Base-by-base conservation (phyloP, 106 monocot genomes). In the Dactylorhiza incarnata region DNA sequence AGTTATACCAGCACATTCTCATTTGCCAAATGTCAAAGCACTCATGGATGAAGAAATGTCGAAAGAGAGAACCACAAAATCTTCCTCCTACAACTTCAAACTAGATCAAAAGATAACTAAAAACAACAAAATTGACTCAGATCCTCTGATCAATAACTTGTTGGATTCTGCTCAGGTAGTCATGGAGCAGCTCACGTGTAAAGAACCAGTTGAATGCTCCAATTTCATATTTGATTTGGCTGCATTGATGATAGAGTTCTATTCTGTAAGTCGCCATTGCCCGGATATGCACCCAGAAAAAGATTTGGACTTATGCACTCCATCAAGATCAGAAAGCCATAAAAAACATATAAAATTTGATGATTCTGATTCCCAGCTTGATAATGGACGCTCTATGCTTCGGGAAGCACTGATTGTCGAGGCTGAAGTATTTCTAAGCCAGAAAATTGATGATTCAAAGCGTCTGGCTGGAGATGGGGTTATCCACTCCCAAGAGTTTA, bases 11-110 rank as follows among this genome's bases (percentile, higher is more conserved):
- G 48, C 37, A 49, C 55, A 54, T 55, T 76, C 61, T 23, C 65
- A 75, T 53, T 72, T 76, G 19, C 25, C 83, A 69, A 95, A 79
- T 53, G 76, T 86, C n/a, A 86, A 92, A 80, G 58, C 55, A 68
- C 86, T 81, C n/a, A 88, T 88, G 73, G 88, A 88, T 66, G 83
- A 86, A 79, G 87, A 87, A 80, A 87, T 89, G 84, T 79, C 87
- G 9, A 74, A 10, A 74, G 74, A 71, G 22, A 74, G 73, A 72
- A 20, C 24, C 48, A 16, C 77, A 37, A 77, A 74, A 48, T 23
- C 66, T 46, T 49, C 72, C 16, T 20, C 9, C 54, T 51, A 55
- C 19, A 72, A 16, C 7, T 23, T 55, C 48, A 82, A 80, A 68
- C 78, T 56, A 24, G 12, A 68, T 73, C 50, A 74, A 52, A 73